A percentile compares a stretch with the other conserved stretches of the same genome.
Conservation (phyloP, 78 protist species). For the Paratrimastix pyriformis region DNA sequence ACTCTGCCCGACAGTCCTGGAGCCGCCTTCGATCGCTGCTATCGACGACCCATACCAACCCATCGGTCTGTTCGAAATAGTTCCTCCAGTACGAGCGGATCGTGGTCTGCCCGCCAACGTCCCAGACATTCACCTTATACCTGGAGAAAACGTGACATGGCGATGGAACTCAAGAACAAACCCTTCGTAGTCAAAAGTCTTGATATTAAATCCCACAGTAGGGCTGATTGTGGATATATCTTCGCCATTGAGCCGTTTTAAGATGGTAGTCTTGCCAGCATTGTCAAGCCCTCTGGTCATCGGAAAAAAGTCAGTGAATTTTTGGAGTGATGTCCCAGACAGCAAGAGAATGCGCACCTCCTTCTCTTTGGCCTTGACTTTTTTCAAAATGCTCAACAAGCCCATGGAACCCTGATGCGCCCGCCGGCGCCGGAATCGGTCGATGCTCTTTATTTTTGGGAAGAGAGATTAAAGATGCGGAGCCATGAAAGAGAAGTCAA, state of each 20-base stretch:
- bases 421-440: too few species aligned
- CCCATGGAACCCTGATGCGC: too few species aligned
- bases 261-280: conserved; percentile 96
- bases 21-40: conserved; percentile 74
- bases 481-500: too few species aligned
- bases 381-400: conserved; percentile 76
- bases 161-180: background rate
- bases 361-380: conserved; percentile 79
- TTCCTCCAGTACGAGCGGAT: conserved; percentile 95
- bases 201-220: conserved; percentile 94
- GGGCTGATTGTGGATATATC: conserved; percentile 75
- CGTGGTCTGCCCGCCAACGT: conserved; percentile 97
- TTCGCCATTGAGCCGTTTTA: conserved; percentile 82
- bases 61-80: conserved; percentile 92
- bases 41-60: conserved; percentile 96
- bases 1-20: conserved; percentile 64
- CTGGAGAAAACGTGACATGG: conserved; percentile 26
- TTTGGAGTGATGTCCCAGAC: background rate
- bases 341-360: conserved; percentile 87
- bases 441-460: too few species aligned
- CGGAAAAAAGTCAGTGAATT: background rate
- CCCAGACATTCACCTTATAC: conserved; percentile 93
- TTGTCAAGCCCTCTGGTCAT: conserved; percentile 83
- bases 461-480: too few species aligned
- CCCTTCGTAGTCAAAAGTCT: conserved; percentile 61